These are phyloP conservation scores for Sarocladiaceae sp. DNA, from an alignment of 2,329 filamentous ascomycete species.

Conservation along the genomic window DNA sequence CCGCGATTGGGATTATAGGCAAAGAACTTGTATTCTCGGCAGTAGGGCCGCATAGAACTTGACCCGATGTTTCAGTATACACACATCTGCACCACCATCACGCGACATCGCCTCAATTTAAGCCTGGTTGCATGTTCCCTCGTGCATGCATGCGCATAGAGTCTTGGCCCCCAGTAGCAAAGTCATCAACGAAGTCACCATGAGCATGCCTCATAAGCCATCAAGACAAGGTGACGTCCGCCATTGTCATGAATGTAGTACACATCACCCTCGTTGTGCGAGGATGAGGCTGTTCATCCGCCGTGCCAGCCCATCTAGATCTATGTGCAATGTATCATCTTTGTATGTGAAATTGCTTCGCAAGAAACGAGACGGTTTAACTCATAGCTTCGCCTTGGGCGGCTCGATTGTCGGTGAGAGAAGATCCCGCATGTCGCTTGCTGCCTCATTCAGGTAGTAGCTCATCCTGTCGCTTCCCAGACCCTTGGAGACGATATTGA, in stretches of 20 bases:
- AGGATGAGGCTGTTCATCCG: too few species aligned
- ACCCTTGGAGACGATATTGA: slow-evolving; percentile 94
- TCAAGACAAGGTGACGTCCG: too few species aligned
- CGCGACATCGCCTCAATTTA: background rate
- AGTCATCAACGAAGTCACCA: too few species aligned
- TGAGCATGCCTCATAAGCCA: too few species aligned
- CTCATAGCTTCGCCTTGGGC: slow-evolving; percentile 86
- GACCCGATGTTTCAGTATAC: background rate
- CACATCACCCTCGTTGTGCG: too few species aligned
- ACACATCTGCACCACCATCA: background rate
- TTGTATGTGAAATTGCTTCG: too few species aligned
- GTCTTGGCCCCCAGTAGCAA: too few species aligned
- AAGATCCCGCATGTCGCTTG: slow-evolving; percentile 80
- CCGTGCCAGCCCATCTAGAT: too few species aligned
- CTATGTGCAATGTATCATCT: too few species aligned
- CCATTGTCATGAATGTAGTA: too few species aligned
- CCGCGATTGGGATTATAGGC: background rate
- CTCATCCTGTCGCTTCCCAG: slow-evolving; percentile 89
- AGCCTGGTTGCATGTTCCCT: background rate
- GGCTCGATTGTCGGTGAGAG: slow-evolving; percentile 72
- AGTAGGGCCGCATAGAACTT: background rate
- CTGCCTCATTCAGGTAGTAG: slow-evolving; percentile 91
- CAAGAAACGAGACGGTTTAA: too few species aligned
- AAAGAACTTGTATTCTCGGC: background rate
- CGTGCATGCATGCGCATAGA: too few species aligned